Conservation (phyloP, 495 filamentous ascomycete species). For the Neurospora tetrasperma region DNA sequence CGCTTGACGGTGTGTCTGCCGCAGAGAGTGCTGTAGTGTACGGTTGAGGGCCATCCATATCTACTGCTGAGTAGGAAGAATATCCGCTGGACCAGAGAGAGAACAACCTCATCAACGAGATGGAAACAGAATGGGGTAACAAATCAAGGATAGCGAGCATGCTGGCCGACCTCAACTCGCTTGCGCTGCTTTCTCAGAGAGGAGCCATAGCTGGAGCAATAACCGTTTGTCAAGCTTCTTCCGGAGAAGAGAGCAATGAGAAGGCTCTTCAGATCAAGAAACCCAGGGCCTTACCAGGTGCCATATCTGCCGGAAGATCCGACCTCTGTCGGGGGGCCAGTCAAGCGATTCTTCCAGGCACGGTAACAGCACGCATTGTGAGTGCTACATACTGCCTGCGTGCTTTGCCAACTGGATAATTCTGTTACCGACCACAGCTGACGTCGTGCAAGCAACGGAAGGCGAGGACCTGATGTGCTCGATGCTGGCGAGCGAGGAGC, state of each 20-base stretch:
- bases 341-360: background rate
- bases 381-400: constrained; percentile 6
- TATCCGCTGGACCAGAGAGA: background rate
- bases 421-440: background rate
- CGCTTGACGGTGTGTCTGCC: constrained; percentile 85
- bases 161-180: constrained; percentile 92
- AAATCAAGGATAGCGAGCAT: constrained; percentile 66
- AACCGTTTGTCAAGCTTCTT: background rate
- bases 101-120: background rate
- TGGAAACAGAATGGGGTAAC: background rate
- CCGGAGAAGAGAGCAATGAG: background rate
- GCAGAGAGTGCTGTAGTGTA: constrained; percentile 50
- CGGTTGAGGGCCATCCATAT: background rate
- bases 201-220: constrained; percentile 68
- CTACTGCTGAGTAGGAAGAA: background rate
- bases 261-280: background rate
- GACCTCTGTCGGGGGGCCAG: constrained; percentile 7
- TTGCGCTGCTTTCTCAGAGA: constrained; percentile 96
- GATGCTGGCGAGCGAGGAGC: background rate
- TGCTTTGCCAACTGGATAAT: constrained; percentile 9
- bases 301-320: constrained; percentile 14
- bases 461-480: background rate
- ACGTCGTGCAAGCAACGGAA: background rate
- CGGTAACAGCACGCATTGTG: background rate
- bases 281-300: background rate